Conservation (phyloP, 208 protist species). For the Zelonia costaricensis region DNA sequence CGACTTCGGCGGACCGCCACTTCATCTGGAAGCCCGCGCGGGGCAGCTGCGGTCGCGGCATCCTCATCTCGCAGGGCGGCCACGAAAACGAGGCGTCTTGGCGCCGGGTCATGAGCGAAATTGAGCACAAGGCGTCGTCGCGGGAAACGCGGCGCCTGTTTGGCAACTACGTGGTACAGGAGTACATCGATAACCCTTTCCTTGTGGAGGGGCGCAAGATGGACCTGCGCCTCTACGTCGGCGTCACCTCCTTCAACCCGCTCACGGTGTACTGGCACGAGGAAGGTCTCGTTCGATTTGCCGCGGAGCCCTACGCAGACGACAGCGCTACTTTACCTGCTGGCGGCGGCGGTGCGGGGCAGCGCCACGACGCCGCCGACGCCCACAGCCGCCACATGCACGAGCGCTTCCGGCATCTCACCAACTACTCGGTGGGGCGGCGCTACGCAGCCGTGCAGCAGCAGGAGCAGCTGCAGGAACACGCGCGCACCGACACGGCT, state of each 20-base stretch:
- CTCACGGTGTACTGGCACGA: slow-evolving; percentile 90
- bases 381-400: slow-evolving; percentile 4
- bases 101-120: slow-evolving; percentile 50
- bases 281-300: slow-evolving; percentile 94
- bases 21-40: slow-evolving; percentile 93
- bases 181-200: slow-evolving; percentile 94
- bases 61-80: slow-evolving; percentile 69
- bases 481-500: background rate
- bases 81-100: slow-evolving; percentile 38
- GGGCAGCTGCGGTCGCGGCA: slow-evolving; percentile 90
- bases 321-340: background rate
- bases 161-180: slow-evolving; percentile 89
- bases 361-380: background rate
- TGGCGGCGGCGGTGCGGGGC: background rate
- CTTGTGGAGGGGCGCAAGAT: slow-evolving; percentile 95
- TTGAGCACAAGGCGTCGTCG: slow-evolving; percentile 40
- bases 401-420: slow-evolving; percentile 86
- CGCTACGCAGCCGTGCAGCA: slow-evolving; percentile 33
- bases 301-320: slow-evolving; percentile 86
- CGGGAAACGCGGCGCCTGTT: slow-evolving; percentile 29
- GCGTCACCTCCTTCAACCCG: slow-evolving; percentile 90
- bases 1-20: slow-evolving; percentile 23
- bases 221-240: slow-evolving; percentile 95
- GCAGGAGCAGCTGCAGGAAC: background rate
- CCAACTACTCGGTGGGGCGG: slow-evolving; percentile 91